Base-by-base conservation (phyloP, 208 protist genomes). In the Giardia muris region DNA sequence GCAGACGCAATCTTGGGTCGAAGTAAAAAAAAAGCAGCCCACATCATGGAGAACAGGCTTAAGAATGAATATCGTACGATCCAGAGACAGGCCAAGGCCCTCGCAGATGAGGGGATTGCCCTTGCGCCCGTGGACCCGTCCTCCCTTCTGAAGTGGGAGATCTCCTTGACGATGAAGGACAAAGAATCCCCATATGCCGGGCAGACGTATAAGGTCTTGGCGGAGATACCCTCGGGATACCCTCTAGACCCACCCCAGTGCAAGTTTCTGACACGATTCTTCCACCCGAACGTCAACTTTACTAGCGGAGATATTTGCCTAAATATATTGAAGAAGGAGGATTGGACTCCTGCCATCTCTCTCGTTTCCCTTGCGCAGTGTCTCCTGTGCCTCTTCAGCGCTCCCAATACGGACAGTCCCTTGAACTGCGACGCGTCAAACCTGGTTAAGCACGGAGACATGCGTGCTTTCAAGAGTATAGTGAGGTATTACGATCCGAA, bases 251-350 rank as follows among this genome's bases (percentile, higher is more conserved):
- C 95, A 44, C 95, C 95, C 4, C 89, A 93, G 48, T 92, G 96
- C 46, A 92, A 86, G 67, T 96, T 96, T 89, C 67, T 95, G 22
- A 95, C 95, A 10, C 95, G 94, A 90, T 94, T 96, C 67, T 96
- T 96, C 88, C 95, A 96, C 93, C 95, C 95, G 46, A 96, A 96
- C 92, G 94, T 96, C 43, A 93, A 96, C 91, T 96, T 95, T 86
- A 95, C 95, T 92, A 95, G 93, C 47, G 93, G 94, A 47, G 94
- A 95, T 86, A 96, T 96, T 46, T 96, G 95, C 92, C 94, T 96
- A n/a, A 95, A 96, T 93, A 94, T 96, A 87, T 94, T 96, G 67
- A 96, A 96, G 92, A 95, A 92, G 4, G 91, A 92, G 44, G 76
- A 87, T 22, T 96, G 95, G 95, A 94, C 94, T 43, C 94, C 95